Base-by-base conservation (phyloP, 2,329 filamentous ascomycete species). In the Curvularia eragrostidis region DNA sequence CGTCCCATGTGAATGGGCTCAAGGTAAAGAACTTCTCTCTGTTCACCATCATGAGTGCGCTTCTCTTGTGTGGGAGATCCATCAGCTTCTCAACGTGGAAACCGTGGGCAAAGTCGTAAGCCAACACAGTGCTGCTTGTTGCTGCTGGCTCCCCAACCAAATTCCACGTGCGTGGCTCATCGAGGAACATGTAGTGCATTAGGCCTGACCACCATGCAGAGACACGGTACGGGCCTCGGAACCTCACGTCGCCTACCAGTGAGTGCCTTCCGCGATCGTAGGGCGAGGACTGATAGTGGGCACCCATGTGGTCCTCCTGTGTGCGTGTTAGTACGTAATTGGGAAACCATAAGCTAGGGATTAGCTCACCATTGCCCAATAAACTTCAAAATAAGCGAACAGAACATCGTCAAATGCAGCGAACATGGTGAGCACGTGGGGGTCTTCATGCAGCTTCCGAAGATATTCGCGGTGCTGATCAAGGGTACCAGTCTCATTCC, bases 361-460 rank as follows among this genome's bases (percentile, higher is more conserved):
- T 32, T 48, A 21, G 65, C 75, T 61, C 77, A 85, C 84, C 80
- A 87, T 87, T 34, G 87, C 88, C 89, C 89, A 93, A 75, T 93
- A 93, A 1, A 93, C 81, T 74, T 94, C 91, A 71, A 91, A 93
- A 73, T 93, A 93, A 0, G 89, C 87, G 73, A 93, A 93, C 47
- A 81, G 84, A 1, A 82, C 83, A 28, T 89, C 88, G 54, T 93
- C 85, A 72, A 91, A 94, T 24, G 84, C 83, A 6, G 87, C 91
- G 57, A 93, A 80, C 44, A 93, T 80, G 23, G 87, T 85, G 51
- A 92, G 79, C 61, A 89, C 85, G 75, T 93, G 90, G 26, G 88
- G 86, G 72, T 93, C 90, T 43, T 85, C 83, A 68, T 91, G 86
- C 53, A 89, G 82, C 63, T 84, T 84, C 28, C 84, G 82, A 50